These are phyloP conservation scores for Coemansia sp. DNA, from an alignment of 192 early-diverging fungal species.

Conservation along the genomic window DNA sequence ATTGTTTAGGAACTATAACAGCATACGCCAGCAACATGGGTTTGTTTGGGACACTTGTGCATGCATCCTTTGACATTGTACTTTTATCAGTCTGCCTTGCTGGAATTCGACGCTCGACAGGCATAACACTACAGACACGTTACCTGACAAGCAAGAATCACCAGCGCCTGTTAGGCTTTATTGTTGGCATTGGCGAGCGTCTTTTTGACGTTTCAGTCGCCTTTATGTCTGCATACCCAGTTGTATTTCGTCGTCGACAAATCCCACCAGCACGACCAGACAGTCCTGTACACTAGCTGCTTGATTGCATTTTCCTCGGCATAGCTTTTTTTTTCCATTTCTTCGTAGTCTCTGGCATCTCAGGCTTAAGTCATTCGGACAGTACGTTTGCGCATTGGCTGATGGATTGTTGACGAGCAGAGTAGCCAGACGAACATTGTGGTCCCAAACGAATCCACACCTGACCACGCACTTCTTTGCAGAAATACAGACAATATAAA, in stretches of 20 bases:
- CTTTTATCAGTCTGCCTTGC: slow-evolving; percentile 46
- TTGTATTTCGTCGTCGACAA: slow-evolving; percentile 37
- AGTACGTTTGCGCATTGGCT: too few species aligned
- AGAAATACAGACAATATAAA: too few species aligned
- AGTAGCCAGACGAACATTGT: too few species aligned
- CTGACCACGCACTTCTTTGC: too few species aligned
- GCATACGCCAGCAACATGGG: slow-evolving; percentile 28
- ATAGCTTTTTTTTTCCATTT: too few species aligned
- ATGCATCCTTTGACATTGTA: slow-evolving; percentile 38
- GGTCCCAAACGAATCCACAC: too few species aligned
- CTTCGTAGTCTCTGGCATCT: too few species aligned
- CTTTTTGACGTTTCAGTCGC: slow-evolving; percentile 51
- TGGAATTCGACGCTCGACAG: slow-evolving; percentile 50
- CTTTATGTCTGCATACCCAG: slow-evolving; percentile 47
- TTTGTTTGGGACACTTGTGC: slow-evolving; percentile 33
- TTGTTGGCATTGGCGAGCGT: slow-evolving; percentile 39
- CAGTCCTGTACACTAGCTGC: slow-evolving; percentile 8
- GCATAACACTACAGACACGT: slow-evolving; percentile 33
- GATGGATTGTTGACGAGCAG: too few species aligned
- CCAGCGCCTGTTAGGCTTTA: slow-evolving; percentile 37
- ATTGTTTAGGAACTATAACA: too few species aligned
- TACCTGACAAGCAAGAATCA: slow-evolving; percentile 35
- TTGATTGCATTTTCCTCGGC: slow-evolving; percentile 1
- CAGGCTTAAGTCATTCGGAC: too few species aligned
- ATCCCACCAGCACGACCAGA: slow-evolving; percentile 7